A percentile compares a stretch with the other conserved stretches of the same genome.
These are phyloP conservation scores for Metroxylon sagu DNA, from an alignment of 176 grass and related monocot species.

Conservation along the genomic window DNA sequence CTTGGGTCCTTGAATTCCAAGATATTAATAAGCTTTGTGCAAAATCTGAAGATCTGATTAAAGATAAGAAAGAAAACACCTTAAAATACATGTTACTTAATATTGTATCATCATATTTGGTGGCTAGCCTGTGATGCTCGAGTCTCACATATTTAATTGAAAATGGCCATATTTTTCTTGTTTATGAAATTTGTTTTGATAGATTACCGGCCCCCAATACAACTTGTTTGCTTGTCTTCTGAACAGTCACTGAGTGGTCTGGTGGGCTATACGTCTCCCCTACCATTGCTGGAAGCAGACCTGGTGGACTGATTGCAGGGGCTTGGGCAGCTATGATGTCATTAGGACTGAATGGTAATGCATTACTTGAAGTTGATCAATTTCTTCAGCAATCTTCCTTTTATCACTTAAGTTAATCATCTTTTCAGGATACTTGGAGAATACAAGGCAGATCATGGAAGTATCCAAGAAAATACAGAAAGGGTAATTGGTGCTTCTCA, in stretches of 20 bases:
- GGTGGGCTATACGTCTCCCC: slow-evolving; percentile 93
- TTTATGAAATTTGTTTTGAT: slow-evolving; percentile 13
- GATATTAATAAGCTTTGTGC: no score
- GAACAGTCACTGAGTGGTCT: slow-evolving; percentile 89
- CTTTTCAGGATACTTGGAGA: slow-evolving; percentile 79
- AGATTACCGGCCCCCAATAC: background rate
- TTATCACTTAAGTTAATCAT: slow-evolving; percentile 2
- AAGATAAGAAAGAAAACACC: no score
- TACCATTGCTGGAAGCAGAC: slow-evolving; percentile 90
- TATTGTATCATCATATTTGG: no score
- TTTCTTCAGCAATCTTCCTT: background rate
- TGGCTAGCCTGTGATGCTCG: no score
- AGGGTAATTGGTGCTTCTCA: slow-evolving; percentile 47
- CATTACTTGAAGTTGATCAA: background rate
- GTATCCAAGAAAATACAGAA: slow-evolving; percentile 80
- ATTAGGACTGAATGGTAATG: slow-evolving; percentile 68
- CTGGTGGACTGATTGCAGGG: slow-evolving; percentile 83
- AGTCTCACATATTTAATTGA: background rate
- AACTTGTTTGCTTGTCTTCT: slow-evolving; percentile 10
- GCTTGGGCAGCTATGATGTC: slow-evolving; percentile 99
- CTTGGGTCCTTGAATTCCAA: no score
- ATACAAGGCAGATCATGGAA: slow-evolving; percentile 78
- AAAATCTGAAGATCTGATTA: no score
- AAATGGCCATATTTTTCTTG: background rate
- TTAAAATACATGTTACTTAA: no score